Evolutionary conservation across 2,329 filamentous ascomycete genomes (phyloP), one percentile per base, ranked within the genome.

Genomic region (Neophaeococcomyces mojaviensis): DNA sequence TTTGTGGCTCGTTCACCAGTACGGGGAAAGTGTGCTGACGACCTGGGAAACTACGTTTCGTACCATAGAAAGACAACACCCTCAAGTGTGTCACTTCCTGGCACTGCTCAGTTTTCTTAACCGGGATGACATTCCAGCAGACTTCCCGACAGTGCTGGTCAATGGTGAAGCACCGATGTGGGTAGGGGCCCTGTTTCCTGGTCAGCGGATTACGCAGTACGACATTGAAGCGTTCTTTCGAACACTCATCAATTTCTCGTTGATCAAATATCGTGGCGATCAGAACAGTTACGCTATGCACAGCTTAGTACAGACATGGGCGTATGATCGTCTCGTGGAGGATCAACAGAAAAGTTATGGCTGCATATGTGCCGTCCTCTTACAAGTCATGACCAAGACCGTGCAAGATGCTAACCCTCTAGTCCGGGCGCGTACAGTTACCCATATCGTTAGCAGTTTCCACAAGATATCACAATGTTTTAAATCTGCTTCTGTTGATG

Each of bases 41-140:
- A 65, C 62, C 1, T 65, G 56, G 62, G 57, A 59, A 39, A 59
- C 65, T 19, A 60, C 62, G 1, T 65, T 64, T 47, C 55, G 64
- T 8, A 33, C 57, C n/a, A 59, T 65, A 15, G 52, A 39, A 1
- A 8, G 55, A 38, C 47, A 20, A 22, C 49, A 49, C 22, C 56
- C 47, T 20, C 52, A 52, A 2, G 60, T 61, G 9, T 54, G 56
- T 9, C 49, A 58, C 13, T 47, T 62, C 3, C 39, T 63, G 6
- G 59, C 59, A 3, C 44, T 61, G 0, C 60, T 64, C 58, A 55
- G 55, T 28, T 55, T 61, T 40, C 56, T 61, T 13, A 56, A 64
- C 39, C 49, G 55, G 30, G 58, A 63, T 34, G 55, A 49, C 16
- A 59, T 63, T 39, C 55, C 56, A 9, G 49, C 57, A 31, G 4